Conservation (phyloP, 176 grass and related monocot species). For the Triticum monococcum region DNA sequence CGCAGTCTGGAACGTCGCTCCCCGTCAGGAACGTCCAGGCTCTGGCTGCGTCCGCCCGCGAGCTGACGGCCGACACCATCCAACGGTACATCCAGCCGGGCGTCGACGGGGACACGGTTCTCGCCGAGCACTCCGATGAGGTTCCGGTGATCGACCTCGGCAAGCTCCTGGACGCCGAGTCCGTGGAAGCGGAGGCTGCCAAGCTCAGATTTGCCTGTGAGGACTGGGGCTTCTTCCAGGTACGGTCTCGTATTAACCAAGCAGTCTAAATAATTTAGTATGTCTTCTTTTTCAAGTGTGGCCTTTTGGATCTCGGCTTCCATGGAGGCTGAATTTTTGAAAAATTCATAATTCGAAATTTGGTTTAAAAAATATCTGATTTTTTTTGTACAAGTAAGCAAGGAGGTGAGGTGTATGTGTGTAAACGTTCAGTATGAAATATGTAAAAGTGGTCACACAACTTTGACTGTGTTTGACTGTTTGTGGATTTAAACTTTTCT, state of each 20-base stretch:
- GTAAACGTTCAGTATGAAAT: too few relatives aligned
- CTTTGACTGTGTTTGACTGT: background rate
- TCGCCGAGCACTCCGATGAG: background rate
- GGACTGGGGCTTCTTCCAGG: slow-evolving; percentile 70
- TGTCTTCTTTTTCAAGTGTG: background rate
- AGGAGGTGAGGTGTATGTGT: too few relatives aligned
- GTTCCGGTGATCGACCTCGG: slow-evolving; percentile 40
- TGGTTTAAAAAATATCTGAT: too few relatives aligned
- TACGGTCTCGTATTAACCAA: background rate
- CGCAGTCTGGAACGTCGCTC: background rate
- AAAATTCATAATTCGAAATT: too few relatives aligned
- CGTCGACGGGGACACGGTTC: background rate
- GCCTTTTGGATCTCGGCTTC: too few relatives aligned
- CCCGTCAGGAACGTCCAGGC: slow-evolving; percentile 48
- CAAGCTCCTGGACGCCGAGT: slow-evolving; percentile 7
- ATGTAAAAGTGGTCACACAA: background rate
- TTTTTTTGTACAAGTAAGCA: too few relatives aligned
- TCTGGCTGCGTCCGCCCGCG: background rate
- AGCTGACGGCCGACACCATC: slow-evolving; percentile 1
- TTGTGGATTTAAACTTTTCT: background rate
- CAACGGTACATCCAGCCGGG: slow-evolving; percentile 34
- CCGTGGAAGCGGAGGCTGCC: slow-evolving; percentile 8
- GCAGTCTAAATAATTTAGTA: background rate
- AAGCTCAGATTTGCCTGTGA: slow-evolving; percentile 46
- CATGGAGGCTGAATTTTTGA: too few relatives aligned